These are phyloP conservation scores for Ilex asprella DNA, from an alignment of 257 asterid species.

Conservation along the genomic window DNA sequence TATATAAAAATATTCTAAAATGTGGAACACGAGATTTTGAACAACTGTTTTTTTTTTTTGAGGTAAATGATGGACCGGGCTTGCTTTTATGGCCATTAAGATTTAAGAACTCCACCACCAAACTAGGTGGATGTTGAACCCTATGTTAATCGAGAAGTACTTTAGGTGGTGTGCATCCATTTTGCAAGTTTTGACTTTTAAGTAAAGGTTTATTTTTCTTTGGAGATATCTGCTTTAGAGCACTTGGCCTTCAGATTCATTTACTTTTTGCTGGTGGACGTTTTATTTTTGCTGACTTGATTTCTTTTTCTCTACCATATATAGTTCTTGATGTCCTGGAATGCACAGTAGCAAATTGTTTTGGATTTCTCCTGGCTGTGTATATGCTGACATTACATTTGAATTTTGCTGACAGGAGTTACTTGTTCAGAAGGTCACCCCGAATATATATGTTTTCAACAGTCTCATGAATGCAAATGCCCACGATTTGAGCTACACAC, in stretches of 20 bases:
- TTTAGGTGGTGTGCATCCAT: too few species aligned
- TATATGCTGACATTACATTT: constrained; percentile 17
- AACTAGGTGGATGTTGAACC: too few species aligned
- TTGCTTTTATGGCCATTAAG: too few species aligned
- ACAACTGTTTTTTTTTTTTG: too few species aligned
- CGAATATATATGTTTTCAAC: constrained; percentile 71
- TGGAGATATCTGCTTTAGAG: too few species aligned
- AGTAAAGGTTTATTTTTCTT: too few species aligned
- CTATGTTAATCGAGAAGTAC: too few species aligned
- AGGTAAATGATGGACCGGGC: too few species aligned
- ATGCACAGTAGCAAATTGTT: constrained; percentile 5
- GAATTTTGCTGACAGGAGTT: constrained; percentile 54
- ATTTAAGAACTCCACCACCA: too few species aligned
- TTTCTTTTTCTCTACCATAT: not conserved
- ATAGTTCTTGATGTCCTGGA: not conserved
- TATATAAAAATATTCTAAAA: too few species aligned
- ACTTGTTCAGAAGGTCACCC: constrained; percentile 46
- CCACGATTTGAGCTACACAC: constrained; percentile 64
- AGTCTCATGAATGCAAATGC: constrained; percentile 97
- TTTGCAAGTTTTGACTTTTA: too few species aligned
- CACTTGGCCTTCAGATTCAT: not conserved
- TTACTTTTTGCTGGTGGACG: not conserved
- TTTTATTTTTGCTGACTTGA: not conserved
- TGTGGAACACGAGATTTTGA: too few species aligned
- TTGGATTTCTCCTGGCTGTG: constrained; percentile 6